These are phyloP conservation scores for Colletotrichum trifolii DNA, from an alignment of 2,329 filamentous ascomycete genomes.

Conservation along the genomic window DNA sequence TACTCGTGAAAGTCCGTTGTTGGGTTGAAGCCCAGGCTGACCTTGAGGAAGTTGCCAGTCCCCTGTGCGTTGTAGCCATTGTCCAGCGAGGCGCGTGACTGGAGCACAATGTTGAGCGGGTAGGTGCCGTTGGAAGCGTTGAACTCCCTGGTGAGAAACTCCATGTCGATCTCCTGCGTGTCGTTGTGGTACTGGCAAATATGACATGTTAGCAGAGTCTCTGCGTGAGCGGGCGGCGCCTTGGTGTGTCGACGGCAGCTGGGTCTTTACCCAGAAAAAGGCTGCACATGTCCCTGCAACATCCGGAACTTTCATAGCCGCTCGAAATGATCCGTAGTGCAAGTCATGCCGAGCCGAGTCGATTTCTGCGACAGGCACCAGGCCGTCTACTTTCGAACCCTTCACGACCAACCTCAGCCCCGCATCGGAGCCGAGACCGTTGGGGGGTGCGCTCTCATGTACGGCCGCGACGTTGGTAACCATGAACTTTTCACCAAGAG, in stretches of 20 bases:
- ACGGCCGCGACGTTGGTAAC: slow-evolving; percentile 66
- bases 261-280: slow-evolving; percentile 76
- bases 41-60: slow-evolving; percentile 67
- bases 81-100: slow-evolving; percentile 69
- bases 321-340: slow-evolving; percentile 76
- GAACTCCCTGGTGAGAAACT: slow-evolving; percentile 78
- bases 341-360: slow-evolving; percentile 71
- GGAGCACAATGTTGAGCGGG: slow-evolving; percentile 79
- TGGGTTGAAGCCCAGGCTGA: slow-evolving; percentile 74
- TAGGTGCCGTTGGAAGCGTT: slow-evolving; percentile 60
- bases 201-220: not conserved
- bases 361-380: slow-evolving; percentile 73
- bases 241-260: not conserved
- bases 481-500: slow-evolving; percentile 73
- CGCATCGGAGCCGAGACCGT: slow-evolving; percentile 57
- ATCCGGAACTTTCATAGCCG: slow-evolving; percentile 71
- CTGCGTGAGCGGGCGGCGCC: not conserved
- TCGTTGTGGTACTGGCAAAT: slow-evolving; percentile 76
- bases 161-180: slow-evolving; percentile 84
- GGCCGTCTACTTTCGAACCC: slow-evolving; percentile 55
- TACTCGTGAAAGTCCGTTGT: slow-evolving; percentile 78
- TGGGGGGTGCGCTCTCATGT: slow-evolving; percentile 48
- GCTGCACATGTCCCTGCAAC: slow-evolving; percentile 77
- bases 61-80: slow-evolving; percentile 71
- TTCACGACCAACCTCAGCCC: slow-evolving; percentile 70